Percentiles rank a stretch among this genome's conserved stretches.
Conservation (phyloP, 2,329 filamentous ascomycete genomes). For the Aspergillus fumigatus region DNA sequence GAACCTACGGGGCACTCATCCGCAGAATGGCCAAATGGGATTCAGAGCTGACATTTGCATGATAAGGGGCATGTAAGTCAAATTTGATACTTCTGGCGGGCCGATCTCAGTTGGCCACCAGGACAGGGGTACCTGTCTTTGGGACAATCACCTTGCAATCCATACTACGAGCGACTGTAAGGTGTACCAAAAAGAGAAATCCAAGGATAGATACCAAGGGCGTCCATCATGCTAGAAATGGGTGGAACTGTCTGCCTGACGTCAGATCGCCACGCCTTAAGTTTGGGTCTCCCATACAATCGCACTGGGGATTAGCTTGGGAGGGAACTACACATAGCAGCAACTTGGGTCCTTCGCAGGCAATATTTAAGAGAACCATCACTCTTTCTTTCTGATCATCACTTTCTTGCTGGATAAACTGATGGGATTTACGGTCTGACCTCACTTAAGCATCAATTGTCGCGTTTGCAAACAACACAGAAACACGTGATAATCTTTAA, state of each 20-base stretch:
- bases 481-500: not conserved
- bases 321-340: not conserved
- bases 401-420: not conserved
- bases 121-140: no score
- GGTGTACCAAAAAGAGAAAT: not conserved
- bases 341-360: not conserved
- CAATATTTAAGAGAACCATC: not conserved
- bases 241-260: slow-evolving; percentile 2
- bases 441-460: not conserved
- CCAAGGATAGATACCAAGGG: not conserved
- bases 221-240: slow-evolving; percentile 1
- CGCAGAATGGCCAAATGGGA: not conserved
- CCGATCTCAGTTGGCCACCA: not conserved
- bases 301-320: not conserved
- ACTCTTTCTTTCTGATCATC: not conserved
- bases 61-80: not conserved
- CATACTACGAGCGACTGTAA: not conserved
- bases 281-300: not conserved
- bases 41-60: not conserved
- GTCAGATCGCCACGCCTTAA: slow-evolving; percentile 2
- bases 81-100: not conserved
- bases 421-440: not conserved
- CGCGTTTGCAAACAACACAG: not conserved
- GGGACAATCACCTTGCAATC: not conserved
- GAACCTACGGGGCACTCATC: not conserved